A percentile compares a stretch with the other conserved stretches of the same genome.
Conservation (phyloP, 768 basidiomycete species). For the Lentinula sp. region DNA sequence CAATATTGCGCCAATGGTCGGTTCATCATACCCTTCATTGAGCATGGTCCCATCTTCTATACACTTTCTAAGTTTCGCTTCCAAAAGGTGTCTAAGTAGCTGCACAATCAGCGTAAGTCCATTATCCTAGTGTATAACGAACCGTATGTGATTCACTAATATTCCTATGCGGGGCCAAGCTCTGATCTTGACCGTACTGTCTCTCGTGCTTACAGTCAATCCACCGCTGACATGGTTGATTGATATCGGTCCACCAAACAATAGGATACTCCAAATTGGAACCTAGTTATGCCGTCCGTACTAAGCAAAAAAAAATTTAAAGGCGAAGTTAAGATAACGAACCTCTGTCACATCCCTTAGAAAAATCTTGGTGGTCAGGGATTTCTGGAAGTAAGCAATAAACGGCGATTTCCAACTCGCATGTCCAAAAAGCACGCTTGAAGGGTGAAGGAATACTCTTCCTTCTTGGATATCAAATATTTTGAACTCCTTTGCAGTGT, state of each 20-base stretch:
- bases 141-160: slow-evolving; percentile 83
- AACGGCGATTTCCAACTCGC: slow-evolving; percentile 74
- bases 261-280: slow-evolving; percentile 79
- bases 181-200: slow-evolving; percentile 52
- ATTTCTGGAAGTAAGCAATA: slow-evolving; percentile 79
- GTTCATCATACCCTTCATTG: slow-evolving; percentile 34
- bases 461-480: slow-evolving; percentile 62
- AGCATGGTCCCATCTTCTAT: slow-evolving; percentile 45
- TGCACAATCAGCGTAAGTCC: background rate
- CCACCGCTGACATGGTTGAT: slow-evolving; percentile 82
- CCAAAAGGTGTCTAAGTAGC: slow-evolving; percentile 50
- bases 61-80: slow-evolving; percentile 50
- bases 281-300: slow-evolving; percentile 36
- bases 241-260: slow-evolving; percentile 77
- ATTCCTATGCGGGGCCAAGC: slow-evolving; percentile 91
- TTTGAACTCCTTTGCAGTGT: slow-evolving; percentile 79
- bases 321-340: slow-evolving; percentile 9
- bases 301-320: background rate
- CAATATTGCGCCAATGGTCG: slow-evolving; percentile 31
- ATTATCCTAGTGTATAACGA: slow-evolving; percentile 11
- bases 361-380: slow-evolving; percentile 78
- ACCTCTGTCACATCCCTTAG: slow-evolving; percentile 87
- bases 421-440: slow-evolving; percentile 70
- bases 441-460: slow-evolving; percentile 80
- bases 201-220: slow-evolving; percentile 52